Evolutionary conservation across 2,329 filamentous ascomycete genomes (phyloP).

Genomic region (Fusarium fracticaudum): DNA sequence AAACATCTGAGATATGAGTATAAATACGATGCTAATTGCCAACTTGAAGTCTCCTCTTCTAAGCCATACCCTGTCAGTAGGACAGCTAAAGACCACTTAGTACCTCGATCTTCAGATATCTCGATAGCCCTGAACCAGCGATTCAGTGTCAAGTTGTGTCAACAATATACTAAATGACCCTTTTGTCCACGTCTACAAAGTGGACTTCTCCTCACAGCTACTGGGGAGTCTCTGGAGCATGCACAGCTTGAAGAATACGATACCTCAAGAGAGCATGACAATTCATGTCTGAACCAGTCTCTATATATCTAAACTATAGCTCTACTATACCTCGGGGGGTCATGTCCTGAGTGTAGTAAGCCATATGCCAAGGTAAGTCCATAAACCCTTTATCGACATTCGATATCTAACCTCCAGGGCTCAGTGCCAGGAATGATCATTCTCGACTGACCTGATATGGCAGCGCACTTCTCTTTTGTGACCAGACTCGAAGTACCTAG

Average conservation of each 20-base stretch:
- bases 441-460: not conserved
- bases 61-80: not conserved
- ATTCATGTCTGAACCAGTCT: not conserved
- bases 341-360: rapidly evolving
- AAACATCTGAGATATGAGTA: not conserved
- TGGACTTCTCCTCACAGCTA: not conserved
- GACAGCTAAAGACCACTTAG: no score
- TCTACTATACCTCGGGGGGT: not conserved
- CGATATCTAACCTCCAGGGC: not conserved
- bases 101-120: not conserved
- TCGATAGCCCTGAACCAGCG: no score
- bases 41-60: not conserved
- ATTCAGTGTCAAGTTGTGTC: not conserved
- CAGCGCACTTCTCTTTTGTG: not conserved
- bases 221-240: not conserved
- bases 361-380: not conserved
- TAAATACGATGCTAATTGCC: not conserved
- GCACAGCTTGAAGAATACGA: not conserved
- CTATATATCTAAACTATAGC: not conserved
- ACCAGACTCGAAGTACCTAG: not conserved
- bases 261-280: not conserved
- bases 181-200: not conserved
- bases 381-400: not conserved
- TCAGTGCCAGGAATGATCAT: no score
- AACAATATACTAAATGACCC: no score